Percentiles rank a stretch among this genome's conserved stretches.
Conservation (phyloP, 306 rosid genomes). For the Quercus glauca region DNA sequence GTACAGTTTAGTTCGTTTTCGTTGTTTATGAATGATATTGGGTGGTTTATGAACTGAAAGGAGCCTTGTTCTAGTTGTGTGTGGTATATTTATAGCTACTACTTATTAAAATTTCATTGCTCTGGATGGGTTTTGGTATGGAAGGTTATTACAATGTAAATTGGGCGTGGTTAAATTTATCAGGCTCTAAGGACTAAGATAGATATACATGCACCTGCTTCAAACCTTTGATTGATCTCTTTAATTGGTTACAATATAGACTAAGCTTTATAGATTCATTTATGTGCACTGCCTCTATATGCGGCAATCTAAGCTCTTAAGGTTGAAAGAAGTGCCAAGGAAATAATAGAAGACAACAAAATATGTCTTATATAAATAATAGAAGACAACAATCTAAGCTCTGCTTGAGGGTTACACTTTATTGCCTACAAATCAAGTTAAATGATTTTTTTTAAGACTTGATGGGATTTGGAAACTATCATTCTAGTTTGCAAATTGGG, state of each 20-base stretch:
- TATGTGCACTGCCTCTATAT: neutral
- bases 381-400: too few relatives aligned
- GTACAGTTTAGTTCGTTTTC: neutral
- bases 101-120: neutral
- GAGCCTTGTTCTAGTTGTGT: neutral
- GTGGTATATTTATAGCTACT: neutral
- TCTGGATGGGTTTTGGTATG: neutral
- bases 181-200: neutral
- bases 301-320: neutral
- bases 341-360: neutral
- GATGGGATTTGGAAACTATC: neutral
- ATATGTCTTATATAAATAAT: neutral
- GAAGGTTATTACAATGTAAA: neutral
- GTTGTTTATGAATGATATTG: neutral
- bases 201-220: neutral
- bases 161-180: neutral
- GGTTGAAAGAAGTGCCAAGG: neutral
- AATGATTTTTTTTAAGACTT: neutral
- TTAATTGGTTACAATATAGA: neutral
- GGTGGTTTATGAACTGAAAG: neutral
- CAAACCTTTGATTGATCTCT: neutral
- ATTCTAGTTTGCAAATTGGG: neutral
- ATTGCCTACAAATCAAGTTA: too few relatives aligned
- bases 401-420: neutral
- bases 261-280: neutral